Conservation (phyloP, 345 rosid species). For the Linum lewisii region DNA sequence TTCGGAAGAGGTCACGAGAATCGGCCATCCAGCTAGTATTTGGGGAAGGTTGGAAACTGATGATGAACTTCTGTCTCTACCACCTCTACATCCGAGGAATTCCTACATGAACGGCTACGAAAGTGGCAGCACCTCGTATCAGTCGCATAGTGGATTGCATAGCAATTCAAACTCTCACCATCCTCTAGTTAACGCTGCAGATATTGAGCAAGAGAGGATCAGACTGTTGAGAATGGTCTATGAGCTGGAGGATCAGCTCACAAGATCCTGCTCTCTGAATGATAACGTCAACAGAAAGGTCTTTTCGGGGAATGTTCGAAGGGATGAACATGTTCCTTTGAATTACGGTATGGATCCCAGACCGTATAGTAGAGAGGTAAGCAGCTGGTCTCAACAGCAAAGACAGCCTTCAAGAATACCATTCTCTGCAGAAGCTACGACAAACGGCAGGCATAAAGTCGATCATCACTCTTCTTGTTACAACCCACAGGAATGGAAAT, state of each 20-base stretch:
- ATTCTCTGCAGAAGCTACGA: not conserved
- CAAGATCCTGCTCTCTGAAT: constrained; percentile 23
- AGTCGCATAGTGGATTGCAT: constrained; percentile 29
- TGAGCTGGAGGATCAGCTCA: constrained; percentile 52
- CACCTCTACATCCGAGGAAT: constrained; percentile 31
- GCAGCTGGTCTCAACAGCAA: constrained; percentile 1
- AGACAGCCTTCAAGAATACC: constrained; percentile 11
- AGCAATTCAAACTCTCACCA: constrained; percentile 22
- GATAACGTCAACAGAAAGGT: constrained; percentile 8
- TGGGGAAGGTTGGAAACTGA: constrained; percentile 32
- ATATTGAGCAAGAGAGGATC: constrained; percentile 36
- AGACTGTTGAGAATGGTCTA: constrained; percentile 39
- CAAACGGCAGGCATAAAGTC: constrained; percentile 6
- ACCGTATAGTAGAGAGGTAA: constrained; percentile 3
- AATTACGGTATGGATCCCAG: constrained; percentile 20
- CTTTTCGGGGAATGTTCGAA: constrained; percentile 17
- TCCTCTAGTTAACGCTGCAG: constrained; percentile 29
- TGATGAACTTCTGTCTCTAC: constrained; percentile 25
- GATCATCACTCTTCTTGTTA: constrained; percentile 21
- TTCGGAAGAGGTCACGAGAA: constrained; percentile 25
- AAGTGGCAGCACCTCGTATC: constrained; percentile 39
- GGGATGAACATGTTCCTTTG: constrained; percentile 18
- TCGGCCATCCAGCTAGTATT: constrained; percentile 26
- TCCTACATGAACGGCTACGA: constrained; percentile 20
- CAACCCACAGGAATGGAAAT: constrained; percentile 25